Evolutionary conservation across 768 basidiomycete genomes (phyloP), one percentile per base, ranked within the genome.

Genomic region (Suillus decipiens): DNA sequence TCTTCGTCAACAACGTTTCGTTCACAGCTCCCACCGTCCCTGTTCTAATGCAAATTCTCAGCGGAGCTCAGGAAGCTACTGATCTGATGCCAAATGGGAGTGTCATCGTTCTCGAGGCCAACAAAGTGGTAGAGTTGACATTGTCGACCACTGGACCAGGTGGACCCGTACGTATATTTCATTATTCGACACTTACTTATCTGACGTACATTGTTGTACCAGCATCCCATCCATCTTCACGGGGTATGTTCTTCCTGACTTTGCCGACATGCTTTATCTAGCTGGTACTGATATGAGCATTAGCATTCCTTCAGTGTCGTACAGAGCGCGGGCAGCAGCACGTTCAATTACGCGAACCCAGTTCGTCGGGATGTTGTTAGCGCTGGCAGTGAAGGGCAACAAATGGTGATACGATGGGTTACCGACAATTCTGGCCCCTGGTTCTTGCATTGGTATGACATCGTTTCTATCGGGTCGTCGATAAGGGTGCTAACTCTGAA

Each of bases 161-260:
- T 28, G 59, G 59, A 5, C 45, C 62, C 33, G 45, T 60, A 15
- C 34, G 62, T 45, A 14, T 31, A 19, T 28, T 15, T 28, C 33
- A 28, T 24, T 15, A 12, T 10, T 11, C 5, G 17, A 22, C 15
- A 15, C 7, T 17, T 24, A 39, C 12, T 15, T 53, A 17, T 5
- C 50, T 56, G 28, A 54, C 15, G 22, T 61, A 28, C 1, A 37
- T 28, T 3, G 28, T 31, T 51, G 64, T 17, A 6, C 41, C 63
- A 76, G 72, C 80, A 81, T 68, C 80, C 80, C 3, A 79, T 80
- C 67, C 80, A 81, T 71, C 64, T 82, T 58, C 80, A 81, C 63
- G 81, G 81, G 5, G 78, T 77, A 71, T 57, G 73, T 65, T 48
- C 36, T 53, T 59, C 55, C 15, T 14, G 15, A 10, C 7, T 37